Evolutionary conservation across 257 asterid genomes (phyloP).

Genomic region (Rhazya stricta): DNA sequence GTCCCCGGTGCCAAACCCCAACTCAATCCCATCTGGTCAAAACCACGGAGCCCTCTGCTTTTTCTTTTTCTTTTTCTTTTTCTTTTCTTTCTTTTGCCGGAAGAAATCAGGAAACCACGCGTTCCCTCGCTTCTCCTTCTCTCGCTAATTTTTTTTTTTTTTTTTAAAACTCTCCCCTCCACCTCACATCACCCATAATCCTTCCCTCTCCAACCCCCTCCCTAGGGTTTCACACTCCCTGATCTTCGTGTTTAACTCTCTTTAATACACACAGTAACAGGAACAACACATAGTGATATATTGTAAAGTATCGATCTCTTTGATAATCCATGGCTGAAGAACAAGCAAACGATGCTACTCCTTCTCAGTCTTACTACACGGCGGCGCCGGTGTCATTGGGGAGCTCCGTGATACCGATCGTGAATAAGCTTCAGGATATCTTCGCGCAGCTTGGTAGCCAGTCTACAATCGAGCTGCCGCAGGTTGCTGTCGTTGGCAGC

Average conservation of each 20-base stretch:
- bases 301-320: neutral
- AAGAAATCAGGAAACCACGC: constrained; percentile 13
- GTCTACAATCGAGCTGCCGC: constrained; percentile 79
- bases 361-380: constrained; percentile 25
- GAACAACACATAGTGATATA: neutral
- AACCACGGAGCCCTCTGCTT: too few relatives aligned
- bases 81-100: constrained; percentile 18
- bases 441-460: constrained; percentile 75
- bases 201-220: neutral
- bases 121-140: neutral
- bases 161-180: constrained; percentile 9
- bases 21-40: too few relatives aligned
- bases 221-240: constrained; percentile 14
- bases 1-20: too few relatives aligned
- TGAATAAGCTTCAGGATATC: constrained; percentile 84
- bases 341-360: constrained; percentile 16
- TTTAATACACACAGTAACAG: neutral
- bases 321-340: constrained; percentile 56
- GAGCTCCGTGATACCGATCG: constrained; percentile 70
- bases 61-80: neutral
- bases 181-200: constrained; percentile 20
- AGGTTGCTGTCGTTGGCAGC: constrained; percentile 96
- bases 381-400: constrained; percentile 51
- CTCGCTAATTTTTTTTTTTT: neutral
- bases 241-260: neutral